These are phyloP conservation scores for Podila epigama DNA, from an alignment of 192 early-diverging fungal genomes.

Conservation along the genomic window DNA sequence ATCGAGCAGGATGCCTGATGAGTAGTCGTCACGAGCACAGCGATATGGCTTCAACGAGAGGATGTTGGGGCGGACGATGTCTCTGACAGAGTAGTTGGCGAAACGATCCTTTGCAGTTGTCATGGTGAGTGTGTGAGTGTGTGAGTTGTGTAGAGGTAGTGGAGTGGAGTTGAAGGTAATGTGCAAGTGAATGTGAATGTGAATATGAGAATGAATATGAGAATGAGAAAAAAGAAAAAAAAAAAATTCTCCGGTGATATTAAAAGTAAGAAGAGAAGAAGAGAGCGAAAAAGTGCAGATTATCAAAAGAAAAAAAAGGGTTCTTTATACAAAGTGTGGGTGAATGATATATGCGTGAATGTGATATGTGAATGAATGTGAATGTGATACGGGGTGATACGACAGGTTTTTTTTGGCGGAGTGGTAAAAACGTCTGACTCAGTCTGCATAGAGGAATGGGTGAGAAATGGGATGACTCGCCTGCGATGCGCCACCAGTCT, in stretches of 20 bases:
- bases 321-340: too few relatives aligned
- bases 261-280: too few relatives aligned
- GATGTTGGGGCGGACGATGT: constrained; percentile 84
- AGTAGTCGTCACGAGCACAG: constrained; percentile 98
- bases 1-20: constrained; percentile 92
- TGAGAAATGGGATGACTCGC: too few relatives aligned
- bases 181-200: not conserved
- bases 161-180: not conserved
- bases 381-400: too few relatives aligned
- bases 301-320: too few relatives aligned
- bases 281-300: too few relatives aligned
- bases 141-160: too few relatives aligned
- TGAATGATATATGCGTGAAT: too few relatives aligned
- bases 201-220: not conserved
- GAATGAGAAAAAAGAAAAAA: not conserved
- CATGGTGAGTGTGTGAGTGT: constrained; percentile 11
- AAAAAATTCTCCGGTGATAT: not conserved
- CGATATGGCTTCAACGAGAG: constrained; percentile 87
- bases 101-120: constrained; percentile 30
- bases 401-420: not conserved
- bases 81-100: constrained; percentile 57
- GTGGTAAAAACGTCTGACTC: not conserved
- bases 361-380: too few relatives aligned
- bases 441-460: not conserved
- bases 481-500: too few relatives aligned